These are phyloP conservation scores for Boletus tomentosulus DNA, from an alignment of 768 basidiomycete genomes.

Conservation along the genomic window DNA sequence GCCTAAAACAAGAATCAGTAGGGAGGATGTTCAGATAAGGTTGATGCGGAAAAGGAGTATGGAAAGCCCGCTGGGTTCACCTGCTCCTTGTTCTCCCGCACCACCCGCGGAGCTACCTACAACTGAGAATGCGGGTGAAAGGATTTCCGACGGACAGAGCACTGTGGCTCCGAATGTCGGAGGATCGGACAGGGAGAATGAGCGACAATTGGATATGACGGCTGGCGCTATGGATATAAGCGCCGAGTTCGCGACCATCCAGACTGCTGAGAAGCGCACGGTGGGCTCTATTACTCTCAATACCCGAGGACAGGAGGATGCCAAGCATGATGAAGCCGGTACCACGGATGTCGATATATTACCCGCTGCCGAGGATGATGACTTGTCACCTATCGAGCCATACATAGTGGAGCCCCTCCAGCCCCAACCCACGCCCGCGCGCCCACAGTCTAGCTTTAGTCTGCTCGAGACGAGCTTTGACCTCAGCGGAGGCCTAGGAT, in stretches of 20 bases:
- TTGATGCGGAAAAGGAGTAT: conserved; percentile 42
- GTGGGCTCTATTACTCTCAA: conserved; percentile 15
- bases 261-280: conserved; percentile 42
- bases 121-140: not conserved
- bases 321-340: not conserved
- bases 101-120: not conserved
- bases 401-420: conserved; percentile 4
- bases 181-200: conserved; percentile 16
- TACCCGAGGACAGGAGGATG: not conserved
- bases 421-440: conserved; percentile 6
- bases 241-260: conserved; percentile 48
- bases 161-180: not conserved
- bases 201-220: conserved; percentile 37
- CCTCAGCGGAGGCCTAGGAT: conserved; percentile 18
- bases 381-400: not conserved
- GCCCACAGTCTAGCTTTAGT: conserved; percentile 11
- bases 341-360: not conserved
- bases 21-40: conserved; percentile 50
- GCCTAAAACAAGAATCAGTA: conserved; percentile 45
- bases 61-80: conserved; percentile 37
- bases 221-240: conserved; percentile 38
- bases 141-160: not conserved
- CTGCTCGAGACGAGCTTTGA: conserved; percentile 24
- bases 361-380: not conserved
- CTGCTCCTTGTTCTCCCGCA: conserved; percentile 10